These are phyloP conservation scores for Populus deltoides DNA, from an alignment of 345 rosid species.

Conservation along the genomic window DNA sequence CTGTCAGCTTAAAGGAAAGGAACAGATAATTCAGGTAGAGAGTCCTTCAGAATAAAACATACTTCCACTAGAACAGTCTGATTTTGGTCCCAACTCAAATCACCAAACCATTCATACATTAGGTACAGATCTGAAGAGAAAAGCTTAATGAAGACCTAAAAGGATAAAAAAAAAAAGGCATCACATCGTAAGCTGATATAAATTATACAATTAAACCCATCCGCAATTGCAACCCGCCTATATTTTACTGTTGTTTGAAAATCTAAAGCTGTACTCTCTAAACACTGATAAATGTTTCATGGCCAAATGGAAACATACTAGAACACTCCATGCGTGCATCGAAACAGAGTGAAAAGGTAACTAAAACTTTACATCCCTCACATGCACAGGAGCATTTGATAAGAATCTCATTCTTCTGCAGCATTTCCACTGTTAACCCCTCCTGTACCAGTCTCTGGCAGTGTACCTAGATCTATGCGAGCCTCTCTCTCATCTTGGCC, in stretches of 20 bases:
- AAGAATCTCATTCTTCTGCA: constrained; percentile 43
- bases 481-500: constrained; percentile 47
- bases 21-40: too few species aligned
- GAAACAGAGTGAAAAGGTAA: constrained; percentile 19
- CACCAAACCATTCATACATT: not conserved
- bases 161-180: not conserved
- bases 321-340: constrained; percentile 8
- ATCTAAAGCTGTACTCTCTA: constrained; percentile 20
- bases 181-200: not conserved
- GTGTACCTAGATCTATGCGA: constrained; percentile 44
- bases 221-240: not conserved
- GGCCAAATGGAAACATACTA: constrained; percentile 5
- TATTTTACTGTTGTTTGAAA: constrained; percentile 8
- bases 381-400: not conserved
- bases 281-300: constrained; percentile 3
- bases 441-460: constrained; percentile 44
- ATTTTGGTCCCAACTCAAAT: not conserved
- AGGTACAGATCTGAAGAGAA: not conserved
- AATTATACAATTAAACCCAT: not conserved
- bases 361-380: constrained; percentile 12
- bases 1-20: too few species aligned
- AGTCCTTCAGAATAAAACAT: not conserved
- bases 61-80: not conserved
- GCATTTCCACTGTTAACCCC: constrained; percentile 35
- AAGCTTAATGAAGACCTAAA: not conserved